phyloP scores from a whole-genome alignment of 345 rosid species.

The Viola odorata region DNA sequence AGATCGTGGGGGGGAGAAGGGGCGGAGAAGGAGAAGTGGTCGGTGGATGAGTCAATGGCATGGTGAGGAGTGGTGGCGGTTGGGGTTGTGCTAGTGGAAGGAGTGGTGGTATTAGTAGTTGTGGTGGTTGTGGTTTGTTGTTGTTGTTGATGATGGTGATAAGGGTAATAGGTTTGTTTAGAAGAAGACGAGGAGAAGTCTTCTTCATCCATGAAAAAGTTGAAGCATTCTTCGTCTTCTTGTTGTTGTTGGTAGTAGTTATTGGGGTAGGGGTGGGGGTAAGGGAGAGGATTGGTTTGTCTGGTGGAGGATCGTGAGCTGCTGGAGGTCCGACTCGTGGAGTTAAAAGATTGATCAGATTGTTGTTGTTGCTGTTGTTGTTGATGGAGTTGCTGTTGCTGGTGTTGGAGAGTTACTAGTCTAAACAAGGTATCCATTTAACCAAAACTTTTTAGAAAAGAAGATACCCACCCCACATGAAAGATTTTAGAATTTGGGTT shows the following conservation, averaged over 20 bases:
- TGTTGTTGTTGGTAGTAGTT: slow-evolving; percentile 42
- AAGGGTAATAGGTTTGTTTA: slow-evolving; percentile 37
- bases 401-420: slow-evolving; percentile 53
- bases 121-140: slow-evolving; percentile 31
- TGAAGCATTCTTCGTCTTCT: slow-evolving; percentile 94
- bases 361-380: slow-evolving; percentile 23
- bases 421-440: slow-evolving; percentile 96
- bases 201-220: slow-evolving; percentile 98
- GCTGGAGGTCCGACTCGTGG: slow-evolving; percentile 68
- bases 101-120: slow-evolving; percentile 26
- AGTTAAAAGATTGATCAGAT: slow-evolving; percentile 77
- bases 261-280: slow-evolving; percentile 3
- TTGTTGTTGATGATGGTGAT: slow-evolving; percentile 30
- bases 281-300: slow-evolving; percentile 28
- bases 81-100: slow-evolving; percentile 31
- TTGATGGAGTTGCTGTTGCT: too few species aligned
- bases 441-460: neutral
- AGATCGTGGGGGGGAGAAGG: slow-evolving; percentile 41
- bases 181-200: slow-evolving; percentile 98
- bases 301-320: slow-evolving; percentile 64
- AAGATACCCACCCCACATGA: slow-evolving; percentile 49
- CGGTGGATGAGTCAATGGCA: slow-evolving; percentile 30
- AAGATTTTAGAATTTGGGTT: slow-evolving; percentile 3
- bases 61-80: slow-evolving; percentile 20
- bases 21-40: slow-evolving; percentile 41